Base-by-base conservation (phyloP, 2,329 filamentous ascomycete genomes). In the Monilinia vaccinii-corymbosi region DNA sequence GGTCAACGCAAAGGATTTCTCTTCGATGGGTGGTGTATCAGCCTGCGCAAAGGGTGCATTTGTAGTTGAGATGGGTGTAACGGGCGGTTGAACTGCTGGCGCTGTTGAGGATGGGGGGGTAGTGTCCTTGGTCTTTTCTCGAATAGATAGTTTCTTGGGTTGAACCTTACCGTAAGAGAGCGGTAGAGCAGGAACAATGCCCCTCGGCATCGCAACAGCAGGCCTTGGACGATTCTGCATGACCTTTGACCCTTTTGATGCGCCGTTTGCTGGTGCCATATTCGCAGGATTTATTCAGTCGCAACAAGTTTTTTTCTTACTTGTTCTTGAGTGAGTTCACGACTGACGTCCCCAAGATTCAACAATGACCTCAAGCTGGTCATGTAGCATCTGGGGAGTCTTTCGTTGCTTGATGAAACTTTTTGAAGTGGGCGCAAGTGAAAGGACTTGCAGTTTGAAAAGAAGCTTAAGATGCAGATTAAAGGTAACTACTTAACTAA, bases 261-360 rank as follows among this genome's bases (percentile, higher is more conserved):
- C 61, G 49, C 66, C 63, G 64, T 53, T 66, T 52, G 64, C 50
- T 31, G 69, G 64, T 40, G 68, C 65, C 69, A 71, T 72, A 44
- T 60, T 58, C 65, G 60, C 45, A 55, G 57, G 40, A 60, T 46
- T 46, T 36, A 21, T n/a, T 9, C 52, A 47, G 50, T 47, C 31
- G 51, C 36, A 61, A 58, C 40, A 51, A 14, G 42, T 18, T 45
- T 53, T 18, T 45, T 53, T 50, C 31, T 49, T 60, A 61, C 51
- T 51, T 56, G 60, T 50, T 47, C 55, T 59, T 55, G 38, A 52
- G 62, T 55, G 38, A 52, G 62, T 52, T 51, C 60, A 52, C 60
- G 53, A 66, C 63, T 64, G 71, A 71, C 70, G 68, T 72, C 71
- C 70, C 71, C 71, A 71, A 71, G 69, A 70, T 70, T 71, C 62